These are phyloP conservation scores for Teratosphaeriaceae sp. DNA, from an alignment of 2,329 filamentous ascomycete species.

Conservation along the genomic window DNA sequence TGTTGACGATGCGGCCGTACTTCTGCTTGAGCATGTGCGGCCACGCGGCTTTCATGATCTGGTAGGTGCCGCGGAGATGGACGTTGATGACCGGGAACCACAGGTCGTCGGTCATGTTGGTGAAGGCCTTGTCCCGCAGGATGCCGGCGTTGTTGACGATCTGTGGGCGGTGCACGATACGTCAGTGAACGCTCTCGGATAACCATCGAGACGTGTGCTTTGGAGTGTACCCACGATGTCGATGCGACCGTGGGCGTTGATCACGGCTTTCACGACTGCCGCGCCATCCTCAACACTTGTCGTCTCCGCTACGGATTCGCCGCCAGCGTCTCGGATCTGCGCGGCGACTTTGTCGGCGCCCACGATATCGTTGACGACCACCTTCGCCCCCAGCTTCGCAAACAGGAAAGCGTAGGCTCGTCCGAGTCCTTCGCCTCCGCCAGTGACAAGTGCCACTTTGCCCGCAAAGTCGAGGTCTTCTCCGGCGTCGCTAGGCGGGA, in stretches of 20 bases:
- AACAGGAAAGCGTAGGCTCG: constrained; percentile 84
- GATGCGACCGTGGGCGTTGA: constrained; percentile 85
- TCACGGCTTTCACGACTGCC: constrained; percentile 78
- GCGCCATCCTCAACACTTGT: constrained; percentile 89
- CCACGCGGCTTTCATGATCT: constrained; percentile 93
- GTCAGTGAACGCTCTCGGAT: too few species aligned
- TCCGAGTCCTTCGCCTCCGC: constrained; percentile 81
- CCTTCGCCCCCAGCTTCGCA: constrained; percentile 68
- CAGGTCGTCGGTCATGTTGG: constrained; percentile 88
- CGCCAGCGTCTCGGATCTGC: constrained; percentile 83
- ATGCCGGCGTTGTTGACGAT: constrained; percentile 98
- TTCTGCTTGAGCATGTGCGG: constrained; percentile 97
- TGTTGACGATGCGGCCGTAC: constrained; percentile 93
- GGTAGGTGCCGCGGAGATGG: constrained; percentile 88
- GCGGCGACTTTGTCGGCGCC: constrained; percentile 83
- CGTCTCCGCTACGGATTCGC: constrained; percentile 85
- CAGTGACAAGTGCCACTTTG: constrained; percentile 35
- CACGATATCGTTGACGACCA: constrained; percentile 88
- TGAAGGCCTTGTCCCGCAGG: constrained; percentile 91
- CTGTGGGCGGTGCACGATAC: too few species aligned
- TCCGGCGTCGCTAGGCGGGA: constrained; percentile 62
- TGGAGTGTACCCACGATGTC: too few species aligned
- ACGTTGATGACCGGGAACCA: constrained; percentile 90
- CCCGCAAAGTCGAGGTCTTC: constrained; percentile 59
- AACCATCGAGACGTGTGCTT: too few species aligned